Evolutionary conservation across 257 asterid genomes (phyloP).

Genomic region (Plantago ovata): DNA sequence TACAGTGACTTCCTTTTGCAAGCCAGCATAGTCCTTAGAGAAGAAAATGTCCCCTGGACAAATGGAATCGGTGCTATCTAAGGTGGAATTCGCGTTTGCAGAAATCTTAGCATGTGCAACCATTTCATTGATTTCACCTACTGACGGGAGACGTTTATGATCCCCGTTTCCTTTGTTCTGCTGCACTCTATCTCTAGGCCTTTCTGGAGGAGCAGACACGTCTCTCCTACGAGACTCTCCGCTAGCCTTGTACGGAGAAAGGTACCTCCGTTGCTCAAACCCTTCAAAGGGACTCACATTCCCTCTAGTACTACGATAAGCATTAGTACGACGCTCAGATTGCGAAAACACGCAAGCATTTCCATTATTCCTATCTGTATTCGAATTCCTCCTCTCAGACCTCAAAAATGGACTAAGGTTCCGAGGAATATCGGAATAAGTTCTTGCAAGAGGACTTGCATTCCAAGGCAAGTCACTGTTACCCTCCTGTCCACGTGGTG

Average conservation of each 20-base stretch:
- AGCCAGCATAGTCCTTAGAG: conserved; percentile 29
- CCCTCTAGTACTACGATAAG: background rate
- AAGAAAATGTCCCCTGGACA: conserved; percentile 73
- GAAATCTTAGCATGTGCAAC: conserved; percentile 50
- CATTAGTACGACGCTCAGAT: conserved; percentile 31
- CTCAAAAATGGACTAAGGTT: conserved; percentile 20
- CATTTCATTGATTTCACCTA: conserved; percentile 69
- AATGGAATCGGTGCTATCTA: conserved; percentile 58
- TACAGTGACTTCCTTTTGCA: conserved; percentile 7
- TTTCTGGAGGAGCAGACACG: conserved; percentile 53
- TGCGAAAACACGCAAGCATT: conserved; percentile 24
- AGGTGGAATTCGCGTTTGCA: conserved; percentile 17
- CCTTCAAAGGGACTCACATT: conserved; percentile 31
- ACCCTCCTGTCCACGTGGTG: conserved; percentile 23
- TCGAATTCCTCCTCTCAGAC: conserved; percentile 15
- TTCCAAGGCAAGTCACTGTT: conserved; percentile 22
- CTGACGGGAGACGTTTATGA: conserved; percentile 38
- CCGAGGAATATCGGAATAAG: conserved; percentile 10
- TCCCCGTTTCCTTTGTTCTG: conserved; percentile 25
- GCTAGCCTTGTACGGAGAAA: conserved; percentile 36
- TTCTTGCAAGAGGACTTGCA: conserved; percentile 19
- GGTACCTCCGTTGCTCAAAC: conserved; percentile 37
- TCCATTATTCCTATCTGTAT: conserved; percentile 6
- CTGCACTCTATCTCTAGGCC: conserved; percentile 30
- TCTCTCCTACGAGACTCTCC: conserved; percentile 36